Conservation (phyloP, 306 rosid genomes). For the Gynostemma pentaphyllum region DNA sequence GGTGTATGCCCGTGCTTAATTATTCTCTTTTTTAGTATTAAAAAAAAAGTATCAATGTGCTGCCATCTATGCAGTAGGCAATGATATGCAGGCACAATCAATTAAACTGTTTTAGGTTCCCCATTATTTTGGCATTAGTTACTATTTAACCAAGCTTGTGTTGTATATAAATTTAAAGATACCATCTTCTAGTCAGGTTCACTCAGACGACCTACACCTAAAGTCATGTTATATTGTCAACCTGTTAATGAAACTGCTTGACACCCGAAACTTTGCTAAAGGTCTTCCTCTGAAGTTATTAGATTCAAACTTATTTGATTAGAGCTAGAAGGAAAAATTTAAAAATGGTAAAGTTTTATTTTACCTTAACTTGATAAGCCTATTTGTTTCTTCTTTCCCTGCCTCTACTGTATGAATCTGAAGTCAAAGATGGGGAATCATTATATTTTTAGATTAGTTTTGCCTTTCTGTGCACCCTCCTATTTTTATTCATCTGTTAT, state of each 20-base stretch:
- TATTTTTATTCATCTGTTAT: neutral
- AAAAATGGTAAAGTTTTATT: neutral
- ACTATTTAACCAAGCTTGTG: neutral
- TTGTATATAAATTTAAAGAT: neutral
- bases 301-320: neutral
- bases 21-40: neutral
- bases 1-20: neutral
- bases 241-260: neutral
- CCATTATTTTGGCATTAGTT: neutral
- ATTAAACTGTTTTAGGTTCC: neutral
- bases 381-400: neutral
- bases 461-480: neutral
- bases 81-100: neutral
- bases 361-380: neutral
- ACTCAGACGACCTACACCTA: neutral
- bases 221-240: neutral
- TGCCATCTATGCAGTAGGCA: neutral
- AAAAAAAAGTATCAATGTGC: neutral
- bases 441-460: neutral
- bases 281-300: neutral
- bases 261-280: neutral
- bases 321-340: neutral
- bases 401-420: neutral
- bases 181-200: conserved; percentile 2
- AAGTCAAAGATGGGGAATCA: neutral